phyloP scores from a whole-genome alignment of 2,329 filamentous ascomycete genomes.

The Aspergillus texensis region DNA sequence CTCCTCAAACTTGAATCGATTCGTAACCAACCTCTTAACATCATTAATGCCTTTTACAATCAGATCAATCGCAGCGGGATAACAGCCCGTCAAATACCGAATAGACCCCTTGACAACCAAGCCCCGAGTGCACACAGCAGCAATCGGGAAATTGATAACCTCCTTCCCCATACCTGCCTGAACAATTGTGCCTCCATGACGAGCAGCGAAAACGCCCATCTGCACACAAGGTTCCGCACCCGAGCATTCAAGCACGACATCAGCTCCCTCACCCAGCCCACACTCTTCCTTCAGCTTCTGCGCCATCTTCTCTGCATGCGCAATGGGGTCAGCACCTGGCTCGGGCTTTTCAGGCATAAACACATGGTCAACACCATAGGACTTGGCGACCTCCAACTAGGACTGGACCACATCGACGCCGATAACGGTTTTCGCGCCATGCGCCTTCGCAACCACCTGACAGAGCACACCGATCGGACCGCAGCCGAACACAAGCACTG shows the following conservation, averaged over 20 bases:
- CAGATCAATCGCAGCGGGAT: not conserved
- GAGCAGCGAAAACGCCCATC: not conserved
- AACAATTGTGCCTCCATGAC: not conserved
- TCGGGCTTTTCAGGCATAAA: slow-evolving; percentile 57
- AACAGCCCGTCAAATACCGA: not conserved
- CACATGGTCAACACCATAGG: slow-evolving; percentile 58
- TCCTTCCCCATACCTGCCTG: not conserved
- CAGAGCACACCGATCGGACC: slow-evolving; percentile 85
- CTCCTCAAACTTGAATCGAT: not conserved
- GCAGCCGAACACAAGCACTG: slow-evolving; percentile 79
- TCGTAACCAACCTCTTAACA: not conserved
- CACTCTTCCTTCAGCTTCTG: slow-evolving; percentile 60
- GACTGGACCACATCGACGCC: slow-evolving; percentile 80
- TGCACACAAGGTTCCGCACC: not conserved
- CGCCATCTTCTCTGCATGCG: slow-evolving; percentile 66
- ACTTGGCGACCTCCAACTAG: slow-evolving; percentile 74
- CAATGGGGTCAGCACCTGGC: slow-evolving; percentile 60
- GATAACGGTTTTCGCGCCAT: slow-evolving; percentile 79
- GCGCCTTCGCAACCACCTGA: slow-evolving; percentile 78
- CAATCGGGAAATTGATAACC: not conserved
- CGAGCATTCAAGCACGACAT: not conserved
- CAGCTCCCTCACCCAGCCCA: slow-evolving; percentile 64
- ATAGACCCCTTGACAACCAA: not conserved
- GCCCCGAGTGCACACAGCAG: not conserved
- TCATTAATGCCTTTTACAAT: not conserved